These are phyloP conservation scores for Eucalyptus sp. DNA, from an alignment of 345 rosid species.

Conservation along the genomic window DNA sequence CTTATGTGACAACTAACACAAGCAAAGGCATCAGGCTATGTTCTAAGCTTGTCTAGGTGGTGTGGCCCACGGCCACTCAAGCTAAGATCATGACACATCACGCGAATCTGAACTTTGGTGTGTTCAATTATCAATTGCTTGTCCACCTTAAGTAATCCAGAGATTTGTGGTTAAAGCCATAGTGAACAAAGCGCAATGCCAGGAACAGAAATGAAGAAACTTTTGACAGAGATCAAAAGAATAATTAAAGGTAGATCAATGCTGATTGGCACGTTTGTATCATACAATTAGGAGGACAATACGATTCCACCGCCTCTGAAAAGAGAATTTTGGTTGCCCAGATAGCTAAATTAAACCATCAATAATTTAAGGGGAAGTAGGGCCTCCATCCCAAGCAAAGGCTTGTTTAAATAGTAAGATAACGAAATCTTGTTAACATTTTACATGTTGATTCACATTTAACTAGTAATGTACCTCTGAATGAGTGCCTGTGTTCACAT, in stretches of 20 bases:
- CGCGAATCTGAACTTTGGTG: background rate
- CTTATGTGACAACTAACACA: background rate
- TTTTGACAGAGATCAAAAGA: background rate
- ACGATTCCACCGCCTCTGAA: background rate
- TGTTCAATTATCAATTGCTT: background rate
- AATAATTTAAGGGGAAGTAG: background rate
- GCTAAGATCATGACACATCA: background rate
- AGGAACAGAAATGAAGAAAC: background rate
- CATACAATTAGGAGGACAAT: background rate
- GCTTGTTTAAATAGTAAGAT: background rate
- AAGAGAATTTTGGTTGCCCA: background rate
- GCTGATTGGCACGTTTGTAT: background rate
- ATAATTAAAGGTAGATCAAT: background rate
- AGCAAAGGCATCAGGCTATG: background rate
- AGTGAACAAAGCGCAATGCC: background rate
- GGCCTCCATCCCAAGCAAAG: background rate
- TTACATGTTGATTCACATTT: background rate
- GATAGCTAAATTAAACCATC: background rate
- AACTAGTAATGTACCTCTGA: conserved; percentile 38
- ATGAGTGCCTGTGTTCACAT: conserved; percentile 60
- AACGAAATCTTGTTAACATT: background rate
- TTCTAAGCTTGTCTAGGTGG: background rate
- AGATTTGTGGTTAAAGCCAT: background rate
- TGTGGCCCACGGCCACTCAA: background rate
- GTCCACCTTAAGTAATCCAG: background rate